phyloP scores from a whole-genome alignment of 2,329 filamentous ascomycete species.

The Fragosphaeria purpurea region DNA sequence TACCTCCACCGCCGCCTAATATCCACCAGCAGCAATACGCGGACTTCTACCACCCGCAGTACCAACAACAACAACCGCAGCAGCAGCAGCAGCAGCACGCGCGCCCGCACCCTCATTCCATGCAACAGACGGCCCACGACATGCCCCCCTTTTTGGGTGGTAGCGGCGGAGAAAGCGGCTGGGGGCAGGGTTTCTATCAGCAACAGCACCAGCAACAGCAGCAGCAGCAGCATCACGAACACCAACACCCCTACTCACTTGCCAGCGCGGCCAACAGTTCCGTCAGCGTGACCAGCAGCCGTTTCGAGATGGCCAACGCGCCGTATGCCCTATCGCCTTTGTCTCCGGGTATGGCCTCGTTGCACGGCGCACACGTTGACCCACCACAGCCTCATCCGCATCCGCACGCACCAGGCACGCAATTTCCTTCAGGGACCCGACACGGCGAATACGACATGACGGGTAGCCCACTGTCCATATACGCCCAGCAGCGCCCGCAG shows the following conservation, averaged over 20 bases:
- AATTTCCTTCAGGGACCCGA: too few relatives aligned
- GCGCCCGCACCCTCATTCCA: not conserved
- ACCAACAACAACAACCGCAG: conserved; percentile 6
- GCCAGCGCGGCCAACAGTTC: not conserved
- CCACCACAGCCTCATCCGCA: too few relatives aligned
- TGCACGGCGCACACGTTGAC: too few relatives aligned
- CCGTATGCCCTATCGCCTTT: too few relatives aligned
- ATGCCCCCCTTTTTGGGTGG: conserved; percentile 2
- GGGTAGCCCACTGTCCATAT: conserved; percentile 9
- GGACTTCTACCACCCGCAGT: conserved; percentile 7
- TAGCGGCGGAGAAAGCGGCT: not conserved
- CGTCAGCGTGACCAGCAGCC: too few relatives aligned
- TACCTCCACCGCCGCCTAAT: conserved; percentile 3
- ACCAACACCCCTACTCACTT: conserved; percentile 1
- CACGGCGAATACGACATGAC: not conserved
- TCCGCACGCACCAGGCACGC: too few relatives aligned
- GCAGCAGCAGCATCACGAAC: conserved; percentile 2
- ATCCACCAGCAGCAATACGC: conserved; percentile 5
- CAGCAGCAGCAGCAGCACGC: not conserved
- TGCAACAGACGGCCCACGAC: conserved; percentile 4
- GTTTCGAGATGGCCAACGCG: too few relatives aligned
- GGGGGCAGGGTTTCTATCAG: conserved; percentile 9
- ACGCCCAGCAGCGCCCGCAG: conserved; percentile 3
- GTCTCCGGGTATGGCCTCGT: too few relatives aligned
- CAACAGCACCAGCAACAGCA: conserved; percentile 2